A percentile compares a stretch with the other conserved stretches of the same genome.
These are phyloP conservation scores for Sophora flavescens DNA, from an alignment of 306 rosid species.

Conservation along the genomic window DNA sequence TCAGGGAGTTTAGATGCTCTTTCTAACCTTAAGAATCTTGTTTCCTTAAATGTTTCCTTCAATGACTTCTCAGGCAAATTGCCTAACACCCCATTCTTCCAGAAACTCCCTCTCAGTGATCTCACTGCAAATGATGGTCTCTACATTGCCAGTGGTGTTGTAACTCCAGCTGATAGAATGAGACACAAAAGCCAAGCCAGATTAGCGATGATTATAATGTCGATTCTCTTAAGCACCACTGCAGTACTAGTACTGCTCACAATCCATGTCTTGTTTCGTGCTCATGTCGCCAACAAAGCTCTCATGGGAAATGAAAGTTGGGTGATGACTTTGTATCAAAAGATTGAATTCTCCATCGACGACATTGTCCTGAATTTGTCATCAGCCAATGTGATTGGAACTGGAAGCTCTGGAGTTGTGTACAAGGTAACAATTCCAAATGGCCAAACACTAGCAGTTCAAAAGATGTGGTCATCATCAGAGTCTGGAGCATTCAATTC, in stretches of 20 bases:
- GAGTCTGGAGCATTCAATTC: conserved; percentile 69
- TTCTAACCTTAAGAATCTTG: conserved; percentile 68
- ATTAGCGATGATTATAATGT: conserved; percentile 54
- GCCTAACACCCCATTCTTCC: conserved; percentile 78
- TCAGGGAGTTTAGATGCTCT: conserved; percentile 67
- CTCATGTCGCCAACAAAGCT: conserved; percentile 45
- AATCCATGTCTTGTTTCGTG: conserved; percentile 55
- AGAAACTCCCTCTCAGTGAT: conserved; percentile 71
- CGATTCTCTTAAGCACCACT: conserved; percentile 63
- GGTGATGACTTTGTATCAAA: conserved; percentile 74
- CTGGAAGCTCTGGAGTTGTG: conserved; percentile 86
- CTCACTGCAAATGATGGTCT: conserved; percentile 73
- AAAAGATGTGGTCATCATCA: conserved; percentile 78
- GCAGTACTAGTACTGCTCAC: conserved; percentile 64
- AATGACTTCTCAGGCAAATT: conserved; percentile 79
- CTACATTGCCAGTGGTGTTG: conserved; percentile 50
- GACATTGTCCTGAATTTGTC: conserved; percentile 68
- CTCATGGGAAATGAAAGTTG: conserved; percentile 52
- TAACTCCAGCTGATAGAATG: conserved; percentile 48
- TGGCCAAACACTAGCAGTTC: conserved; percentile 73
- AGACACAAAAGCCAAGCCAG: conserved; percentile 41
- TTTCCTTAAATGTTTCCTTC: conserved; percentile 78
- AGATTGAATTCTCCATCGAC: conserved; percentile 66
- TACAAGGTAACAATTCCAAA: conserved; percentile 66
- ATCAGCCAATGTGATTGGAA: conserved; percentile 75